Base-by-base conservation (phyloP, 768 basidiomycete genomes). In the Inosperma sp. region DNA sequence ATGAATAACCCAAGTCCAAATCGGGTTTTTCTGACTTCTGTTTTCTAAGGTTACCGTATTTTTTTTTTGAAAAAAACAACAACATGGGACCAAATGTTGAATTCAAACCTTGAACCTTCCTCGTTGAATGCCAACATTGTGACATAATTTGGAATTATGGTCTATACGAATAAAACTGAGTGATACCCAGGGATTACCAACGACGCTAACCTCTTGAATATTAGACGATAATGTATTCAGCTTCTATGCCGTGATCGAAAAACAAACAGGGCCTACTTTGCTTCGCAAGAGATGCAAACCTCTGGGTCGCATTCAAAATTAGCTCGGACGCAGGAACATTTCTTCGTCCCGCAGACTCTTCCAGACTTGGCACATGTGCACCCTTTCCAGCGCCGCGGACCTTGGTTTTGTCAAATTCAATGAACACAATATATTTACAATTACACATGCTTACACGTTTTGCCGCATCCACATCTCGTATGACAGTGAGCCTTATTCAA, bases 301-400 rank as follows among this genome's bases (percentile, higher is more conserved):
- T 81, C 80, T 3, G 84, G 83, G 62, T 87, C 84, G 52, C 87
- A 89, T 61, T 88, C 87, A 29, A 80, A 71, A 7, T 67, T 59
- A 0, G 72, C 67, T 17, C 57, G 63, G 42, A 65, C 69, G 59
- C 86, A 89, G 7, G 75, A 72, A 56, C 86, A 88, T 4, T 65
- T 65, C 12, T 60, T 55, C 2, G 65, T 74, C n/a, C 60, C 62
- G 64, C 71, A 79, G 16, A 56, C 60, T 46, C 56, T 62, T 16
- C 48, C 52, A 3, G 60, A 56, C 30, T 60, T 64, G 14, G 23
- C 61, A 57, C 83, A 87, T 7, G 59, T 60, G 56, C 86, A 88
- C 3, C 86, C 85, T 49, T 60, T 63, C 75, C 76, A 80, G 42
- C 79, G 72, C 10, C 78, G 77, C 17, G 51, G 49, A 58, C 86